phyloP scores from a whole-genome alignment of 345 rosid species.

The Acer campestre region DNA sequence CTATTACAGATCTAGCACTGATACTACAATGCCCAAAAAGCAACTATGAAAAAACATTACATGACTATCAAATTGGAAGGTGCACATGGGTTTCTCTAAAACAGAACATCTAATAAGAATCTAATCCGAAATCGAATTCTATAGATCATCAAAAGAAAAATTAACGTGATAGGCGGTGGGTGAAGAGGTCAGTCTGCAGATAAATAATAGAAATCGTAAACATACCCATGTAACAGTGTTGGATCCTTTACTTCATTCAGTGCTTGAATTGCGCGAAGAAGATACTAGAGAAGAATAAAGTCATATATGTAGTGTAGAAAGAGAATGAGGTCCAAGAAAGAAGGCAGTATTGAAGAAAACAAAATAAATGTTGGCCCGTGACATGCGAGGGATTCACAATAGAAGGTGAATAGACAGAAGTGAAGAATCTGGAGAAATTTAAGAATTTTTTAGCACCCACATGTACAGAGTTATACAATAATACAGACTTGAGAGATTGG shows the following conservation, averaged over 20 bases:
- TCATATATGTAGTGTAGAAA: not conserved
- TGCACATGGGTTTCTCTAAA: constrained; percentile 16
- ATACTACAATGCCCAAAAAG: constrained; percentile 7
- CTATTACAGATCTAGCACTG: constrained; percentile 28
- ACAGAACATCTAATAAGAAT: not conserved
- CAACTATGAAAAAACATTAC: not conserved
- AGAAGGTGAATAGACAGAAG: not conserved
- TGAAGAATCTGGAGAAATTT: not conserved
- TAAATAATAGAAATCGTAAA: not conserved
- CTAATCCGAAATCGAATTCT: not conserved
- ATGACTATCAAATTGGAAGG: not conserved
- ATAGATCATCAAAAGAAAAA: not conserved
- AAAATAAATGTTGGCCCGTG: not conserved
- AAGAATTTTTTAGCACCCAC: not conserved
- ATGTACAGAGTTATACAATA: not conserved
- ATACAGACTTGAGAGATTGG: not conserved
- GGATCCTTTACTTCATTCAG: constrained; percentile 5
- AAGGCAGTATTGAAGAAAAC: not conserved
- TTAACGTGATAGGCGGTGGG: not conserved
- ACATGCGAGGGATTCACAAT: not conserved
- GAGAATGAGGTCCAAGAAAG: constrained; percentile 5
- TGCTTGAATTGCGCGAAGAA: constrained; percentile 15
- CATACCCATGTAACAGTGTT: constrained; percentile 2
- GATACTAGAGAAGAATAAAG: not conserved
- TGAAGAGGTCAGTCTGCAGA: not conserved